phyloP scores from a whole-genome alignment of 2,329 filamentous ascomycete species.

The Gaeumannomyces sp. region DNA sequence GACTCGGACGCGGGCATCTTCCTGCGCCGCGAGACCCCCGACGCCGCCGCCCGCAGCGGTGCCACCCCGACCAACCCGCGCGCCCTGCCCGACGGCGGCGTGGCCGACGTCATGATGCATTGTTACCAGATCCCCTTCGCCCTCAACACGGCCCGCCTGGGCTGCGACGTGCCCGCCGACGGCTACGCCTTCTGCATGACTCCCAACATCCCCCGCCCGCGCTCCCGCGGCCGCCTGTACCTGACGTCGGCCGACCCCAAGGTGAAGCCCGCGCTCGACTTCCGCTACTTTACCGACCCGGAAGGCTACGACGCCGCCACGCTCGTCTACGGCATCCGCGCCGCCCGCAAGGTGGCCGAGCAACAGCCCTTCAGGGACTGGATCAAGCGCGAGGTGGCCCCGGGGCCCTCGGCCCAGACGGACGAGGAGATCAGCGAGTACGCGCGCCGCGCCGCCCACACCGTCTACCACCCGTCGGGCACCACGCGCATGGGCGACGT shows the following conservation, averaged over 20 bases:
- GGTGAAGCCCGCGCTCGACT: conserved; percentile 78
- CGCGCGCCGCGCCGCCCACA: conserved; percentile 74
- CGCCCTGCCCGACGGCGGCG: conserved; percentile 58
- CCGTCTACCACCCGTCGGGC: conserved; percentile 66
- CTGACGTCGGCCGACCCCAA: conserved; percentile 68
- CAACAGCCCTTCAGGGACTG: conserved; percentile 74
- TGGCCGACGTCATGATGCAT: conserved; percentile 91
- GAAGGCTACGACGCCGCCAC: conserved; percentile 81
- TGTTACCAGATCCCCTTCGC: conserved; percentile 94
- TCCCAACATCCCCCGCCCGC: conserved; percentile 79
- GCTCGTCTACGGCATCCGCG: conserved; percentile 69
- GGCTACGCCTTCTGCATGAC: conserved; percentile 91
- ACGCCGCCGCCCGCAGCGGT: conserved; percentile 55
- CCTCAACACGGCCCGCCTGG: conserved; percentile 75
- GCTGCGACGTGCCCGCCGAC: conserved; percentile 47
- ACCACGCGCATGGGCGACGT: conserved; percentile 13
- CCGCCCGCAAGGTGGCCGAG: conserved; percentile 69
- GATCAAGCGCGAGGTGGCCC: conserved; percentile 77
- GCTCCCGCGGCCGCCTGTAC: conserved; percentile 71
- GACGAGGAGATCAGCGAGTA: conserved; percentile 77
- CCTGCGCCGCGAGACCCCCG: conserved; percentile 67
- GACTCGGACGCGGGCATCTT: conserved; percentile 87
- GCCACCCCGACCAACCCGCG: conserved; percentile 41
- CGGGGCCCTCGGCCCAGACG: conserved; percentile 64
- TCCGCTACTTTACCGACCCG: conserved; percentile 83